Base-by-base conservation (phyloP, 2,329 filamentous ascomycete genomes). In the Fusarium buxicola region DNA sequence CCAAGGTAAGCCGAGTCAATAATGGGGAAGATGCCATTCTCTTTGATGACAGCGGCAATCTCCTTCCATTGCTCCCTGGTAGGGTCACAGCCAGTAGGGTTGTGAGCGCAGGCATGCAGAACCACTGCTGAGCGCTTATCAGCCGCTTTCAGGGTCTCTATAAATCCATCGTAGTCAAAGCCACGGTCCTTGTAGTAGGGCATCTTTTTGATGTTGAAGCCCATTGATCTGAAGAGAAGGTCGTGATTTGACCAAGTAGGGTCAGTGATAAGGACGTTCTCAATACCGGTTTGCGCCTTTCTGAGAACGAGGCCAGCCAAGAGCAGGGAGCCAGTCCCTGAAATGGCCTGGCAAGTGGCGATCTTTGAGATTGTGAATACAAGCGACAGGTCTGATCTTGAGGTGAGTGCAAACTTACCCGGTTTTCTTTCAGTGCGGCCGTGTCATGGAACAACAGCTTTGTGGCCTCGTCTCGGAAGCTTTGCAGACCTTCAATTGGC, bases 211-310 rank as follows among this genome's bases (percentile, higher is more conserved):
- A 79, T 73, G 2, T 72, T 57, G 49, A 74, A 72, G 0, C 76
- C 77, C 2, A 75, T 60, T 0, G 73, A 72, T 7, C 57, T 56
- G 50, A 76, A 80, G 1, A 80, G 62, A 0, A 75, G 63, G 3
- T 74, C 68, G 36, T 81, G 78, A 58, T 80, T 80, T 8, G 73
- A 72, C 77, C 77, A 81, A 0, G 78, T 79, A 1, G 78, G 78
- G 1, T 76, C 72, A 0, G 77, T 75, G 24, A 80, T 75, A 48
- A 73, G 76, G 12, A 80, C 65, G 4, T 67, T 73, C 21, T 67
- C 68, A 1, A 71, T 68, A 3, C 62, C 63, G 0, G 68, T 55
- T 9, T 60, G 62, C 13, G 68, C 69, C 36, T 72, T 69, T 13
- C 59, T 66, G 4, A 80, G 60, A 4, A 73, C 63, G 10, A 76